Base-by-base conservation (phyloP, 2,329 filamentous ascomycete genomes). In the Dothistroma septosporum region DNA sequence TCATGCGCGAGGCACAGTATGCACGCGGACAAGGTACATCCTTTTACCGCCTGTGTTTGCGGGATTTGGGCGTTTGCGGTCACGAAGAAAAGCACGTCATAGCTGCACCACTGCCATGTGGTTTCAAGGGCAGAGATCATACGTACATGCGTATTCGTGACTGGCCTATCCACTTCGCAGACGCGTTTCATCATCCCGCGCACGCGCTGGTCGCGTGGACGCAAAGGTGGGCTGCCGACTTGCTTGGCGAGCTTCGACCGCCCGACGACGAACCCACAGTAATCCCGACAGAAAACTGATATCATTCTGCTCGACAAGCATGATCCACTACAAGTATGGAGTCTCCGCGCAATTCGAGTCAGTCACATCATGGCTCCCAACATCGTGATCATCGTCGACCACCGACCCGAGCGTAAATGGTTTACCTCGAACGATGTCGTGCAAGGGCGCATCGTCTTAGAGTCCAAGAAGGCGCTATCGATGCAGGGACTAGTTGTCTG, bases 371-470 rank as follows among this genome's bases (percentile, higher is more conserved):
- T 53, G 50, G 50, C 50, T 21, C 50, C 50, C 24, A 53, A 21
- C n/a, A 35, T 53, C 16, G 50, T 28, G 11, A 35, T 53, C 14
- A 6, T 21, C 16, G 28, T 53, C 3, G 31, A 53, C 50, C 50
- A 53, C 31, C n/a, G 19, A 28, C 50, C 24, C 2, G 31, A n/a
- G 10, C 24, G 50, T 6, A 53, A 4, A n/a, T 53, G 50, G 50
- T 53, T 53, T n/a, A 53, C 50, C 31, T 53, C 50, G 11, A 53
- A 53, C 31, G 50, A 53, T 21, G 19, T 11, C 16, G 50, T 53
- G 24, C 24, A 21, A 32, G 50, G 50, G 50, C 24, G 24, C 28
- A 53, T 53, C 50, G 11, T 53, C 16, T 28, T 53, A 14, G 50
- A 53, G 10, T 53, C 50, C 11, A 53, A 11, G 6, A 28, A 31